These are phyloP conservation scores for Chlorophyllum brunneum DNA, from an alignment of 768 basidiomycete species.

Conservation along the genomic window DNA sequence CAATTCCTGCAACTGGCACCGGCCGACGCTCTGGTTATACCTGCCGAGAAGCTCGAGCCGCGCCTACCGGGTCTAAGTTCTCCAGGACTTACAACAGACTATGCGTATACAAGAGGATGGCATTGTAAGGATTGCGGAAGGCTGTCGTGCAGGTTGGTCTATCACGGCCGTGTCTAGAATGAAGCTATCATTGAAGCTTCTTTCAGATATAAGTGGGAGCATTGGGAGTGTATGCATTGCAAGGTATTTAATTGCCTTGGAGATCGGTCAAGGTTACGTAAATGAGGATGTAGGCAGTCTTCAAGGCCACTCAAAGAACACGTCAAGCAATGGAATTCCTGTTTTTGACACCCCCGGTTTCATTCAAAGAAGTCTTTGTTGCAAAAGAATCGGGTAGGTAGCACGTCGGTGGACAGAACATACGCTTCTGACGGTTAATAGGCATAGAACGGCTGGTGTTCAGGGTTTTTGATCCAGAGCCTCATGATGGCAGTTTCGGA, in stretches of 20 bases:
- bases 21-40: conserved; percentile 19
- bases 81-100: conserved; percentile 44
- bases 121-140: conserved; percentile 70
- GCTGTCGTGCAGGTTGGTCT: conserved; percentile 63
- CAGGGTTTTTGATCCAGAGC: conserved; percentile 19
- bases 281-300: neutral
- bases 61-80: neutral
- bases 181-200: neutral
- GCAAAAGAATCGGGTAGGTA: conserved; percentile 28
- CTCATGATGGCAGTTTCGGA: conserved; percentile 19
- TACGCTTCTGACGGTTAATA: conserved; percentile 11
- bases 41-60: conserved; percentile 4
- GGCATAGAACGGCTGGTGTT: conserved; percentile 26
- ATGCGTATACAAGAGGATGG: conserved; percentile 60
- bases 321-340: conserved; percentile 33
- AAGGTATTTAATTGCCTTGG: conserved; percentile 29
- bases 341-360: conserved; percentile 24
- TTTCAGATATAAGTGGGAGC: conserved; percentile 66
- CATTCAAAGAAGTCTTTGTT: conserved; percentile 29
- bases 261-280: too few species aligned
- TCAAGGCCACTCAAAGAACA: conserved; percentile 25
- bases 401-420: neutral
- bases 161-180: conserved; percentile 12
- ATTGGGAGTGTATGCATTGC: conserved; percentile 68
- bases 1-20: conserved; percentile 38